These are phyloP conservation scores for Lippia alba DNA, from an alignment of 305 asterid species.

Conservation along the genomic window DNA sequence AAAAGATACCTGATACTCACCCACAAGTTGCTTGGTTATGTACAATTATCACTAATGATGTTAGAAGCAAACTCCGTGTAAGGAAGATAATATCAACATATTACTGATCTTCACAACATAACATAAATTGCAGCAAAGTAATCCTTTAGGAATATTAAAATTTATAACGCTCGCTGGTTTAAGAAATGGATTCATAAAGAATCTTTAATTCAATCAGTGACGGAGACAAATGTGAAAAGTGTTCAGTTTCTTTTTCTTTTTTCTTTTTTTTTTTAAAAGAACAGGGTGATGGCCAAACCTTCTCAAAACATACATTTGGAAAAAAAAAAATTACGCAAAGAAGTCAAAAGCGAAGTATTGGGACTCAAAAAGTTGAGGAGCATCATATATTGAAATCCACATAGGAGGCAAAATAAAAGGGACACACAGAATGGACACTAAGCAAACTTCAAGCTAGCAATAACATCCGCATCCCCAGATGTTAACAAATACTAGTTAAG, in stretches of 20 bases:
- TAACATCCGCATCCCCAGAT: conserved; percentile 20
- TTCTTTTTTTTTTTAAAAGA: too few relatives aligned
- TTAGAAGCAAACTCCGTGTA: conserved; percentile 11
- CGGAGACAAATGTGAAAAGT: neutral
- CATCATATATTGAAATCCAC: conserved; percentile 2
- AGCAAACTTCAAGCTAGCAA: neutral
- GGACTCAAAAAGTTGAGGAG: neutral
- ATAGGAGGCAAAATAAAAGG: neutral
- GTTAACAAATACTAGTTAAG: conserved; percentile 20
- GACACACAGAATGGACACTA: neutral
- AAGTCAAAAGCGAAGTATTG: conserved; percentile 1
- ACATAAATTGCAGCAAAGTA: conserved; percentile 7
- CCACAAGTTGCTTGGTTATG: conserved; percentile 20
- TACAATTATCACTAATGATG: conserved; percentile 13
- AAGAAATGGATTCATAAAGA: too few relatives aligned
- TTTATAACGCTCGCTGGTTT: too few relatives aligned
- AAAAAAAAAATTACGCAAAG: conserved; percentile 8
- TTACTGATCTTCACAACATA: neutral
- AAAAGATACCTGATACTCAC: conserved; percentile 67
- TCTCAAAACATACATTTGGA: neutral
- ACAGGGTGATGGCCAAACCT: conserved; percentile 5
- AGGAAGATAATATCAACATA: neutral
- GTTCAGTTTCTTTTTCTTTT: neutral
- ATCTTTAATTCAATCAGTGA: neutral
- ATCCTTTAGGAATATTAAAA: conserved; percentile 11